Base-by-base conservation (phyloP, 768 basidiomycete species). In the Podaxis mareebaensis region DNA sequence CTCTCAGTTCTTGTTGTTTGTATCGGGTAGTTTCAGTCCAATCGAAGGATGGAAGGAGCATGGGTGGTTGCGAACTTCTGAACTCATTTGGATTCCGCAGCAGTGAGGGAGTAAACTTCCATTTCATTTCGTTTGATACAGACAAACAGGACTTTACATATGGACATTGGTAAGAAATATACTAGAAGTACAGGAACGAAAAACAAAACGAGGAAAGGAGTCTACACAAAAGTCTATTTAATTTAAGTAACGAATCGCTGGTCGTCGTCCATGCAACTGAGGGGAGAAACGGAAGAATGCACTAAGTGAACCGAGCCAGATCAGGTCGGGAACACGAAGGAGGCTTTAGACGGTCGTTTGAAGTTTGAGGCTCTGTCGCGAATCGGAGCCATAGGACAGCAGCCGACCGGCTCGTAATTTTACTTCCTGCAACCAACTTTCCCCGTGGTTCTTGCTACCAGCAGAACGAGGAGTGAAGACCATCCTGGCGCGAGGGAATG, bases 401-500 rank as follows among this genome's bases (percentile, higher is more conserved):
- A 71, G 22, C 20, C 68, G 66, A 11, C 73, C 68, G 10, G 73
- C 65, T 26, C 70, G 61, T 51, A 72, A 38, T 39, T 58, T 70
- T 44, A 72, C 64, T 30, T 64, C 69, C 30, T 62, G 66, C 20
- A 74, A 42, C 71, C 72, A 71, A 22, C 66, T 65, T 36, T 67
- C 65, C 13, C 65, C 68, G 11, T 62, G 63, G 17, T 3, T 10
- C 26, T 51, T 63, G 4, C 53, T 28, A 38, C 52, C 28, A 33
- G 51, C 53, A 15, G 72, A 70, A 5, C 67, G 64, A 0, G 69
- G 68, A 11, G 57, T 68, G 51, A 71, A 70, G 13, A 75, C 66
- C 67, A 67, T 74, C 66, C 53, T 75, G 12, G 71, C 58, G 36
- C 60, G 67, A 13, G 92, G 92, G 49, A 95, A 82, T 56, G 75